Evolutionary conservation across 1,284 basidiomycete genomes (phyloP), one percentile per base, ranked within the genome.

Genomic region (Puccinia sorghi): DNA sequence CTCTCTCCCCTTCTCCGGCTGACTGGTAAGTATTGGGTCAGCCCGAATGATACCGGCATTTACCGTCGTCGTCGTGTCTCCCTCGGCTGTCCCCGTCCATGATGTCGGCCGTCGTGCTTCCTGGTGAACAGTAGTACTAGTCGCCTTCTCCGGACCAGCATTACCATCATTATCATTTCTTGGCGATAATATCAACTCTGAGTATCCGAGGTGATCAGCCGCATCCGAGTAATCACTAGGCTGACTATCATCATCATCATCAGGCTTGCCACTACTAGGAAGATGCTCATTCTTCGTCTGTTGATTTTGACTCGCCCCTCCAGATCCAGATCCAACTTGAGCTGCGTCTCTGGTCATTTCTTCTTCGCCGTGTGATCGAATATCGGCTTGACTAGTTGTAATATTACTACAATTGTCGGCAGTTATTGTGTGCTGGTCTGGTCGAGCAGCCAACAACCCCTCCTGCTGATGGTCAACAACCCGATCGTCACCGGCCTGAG

Each of bases 171-270:
- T 22, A 27, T 56, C 27, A 61, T 61, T 9, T 20, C 13, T 61
- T 11, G 48, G 17, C 48, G 48, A 17, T 50, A 50, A 50, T 50
- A 50, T 43, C n/a, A 64, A 64, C 61, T 64, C 61, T n/a, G 61
- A 25, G 20, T 20, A 64, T 64, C 37, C 61, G 20, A 64, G 20
- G n/a, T 64, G 6, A 46, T 64, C 61, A 22, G 61, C 61, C 39
- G 61, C 61, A 46, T 64, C 61, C 41, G 61, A 64, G 12, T 64
- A 64, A 64, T 64, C 37, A 39, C 61, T 64, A 25, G 61, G 39
- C n/a, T 43, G 61, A n/a, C 61, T 64, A 46, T 46, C 22, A 43
- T 25, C 39, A 64, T 64, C 61, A n/a, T 64, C 61, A 64, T n/a
- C n/a, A n/a, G 5, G 37, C 11, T 64, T 6, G 13, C 32, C 57